Evolutionary conservation across 1,284 basidiomycete species (phyloP), one percentile per base, ranked within the genome.

Genomic region (Microbotryum violaceum): DNA sequence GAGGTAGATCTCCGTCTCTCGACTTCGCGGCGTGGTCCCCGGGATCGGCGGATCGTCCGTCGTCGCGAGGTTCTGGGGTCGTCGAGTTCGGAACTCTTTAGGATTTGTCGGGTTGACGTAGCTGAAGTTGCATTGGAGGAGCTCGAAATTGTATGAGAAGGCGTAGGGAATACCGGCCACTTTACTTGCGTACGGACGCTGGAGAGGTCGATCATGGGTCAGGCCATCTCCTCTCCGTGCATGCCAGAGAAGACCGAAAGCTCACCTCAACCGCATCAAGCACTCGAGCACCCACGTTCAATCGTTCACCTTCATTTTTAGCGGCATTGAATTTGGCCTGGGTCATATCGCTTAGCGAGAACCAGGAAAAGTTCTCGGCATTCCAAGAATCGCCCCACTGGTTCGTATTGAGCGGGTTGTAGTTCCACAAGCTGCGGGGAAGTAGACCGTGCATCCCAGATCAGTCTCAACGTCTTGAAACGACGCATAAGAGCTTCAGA

Each of bases 291-390:
- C 92, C 91, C 42, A 85, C 82, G 73, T 96, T 92, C 25, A 91
- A 78, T 25, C 81, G 77, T 70, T 88, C 85, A 14, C 81, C 80
- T 20, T 63, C 68, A 21, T 62, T 69, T 23, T 69, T 48, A 10
- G 61, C 68, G 8, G 74, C 82, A 82, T 9, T 85, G 82, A 53
- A 76, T 76, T 49, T 80, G 21, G 23, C 49, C 12, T 49, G 54
- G 18, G 60, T 55, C 8, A 61, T n/a, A 45, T 62, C 69, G 2
- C 63, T 57, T 6, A 53, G 77, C 64, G 87, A 88, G 79, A 89
- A 94, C 86, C 89, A 94, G 4, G 89, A 91, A 74, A 96, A 94
- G 76, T 91, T 92, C 75, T 97, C 93, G 51, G 87, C 89, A 73
- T 96, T 97, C 94, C 94, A 97, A 64, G 85, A 80, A 74, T 97